Base-by-base conservation (phyloP, 257 asterid genomes). In the Haberlea rhodopensis region DNA sequence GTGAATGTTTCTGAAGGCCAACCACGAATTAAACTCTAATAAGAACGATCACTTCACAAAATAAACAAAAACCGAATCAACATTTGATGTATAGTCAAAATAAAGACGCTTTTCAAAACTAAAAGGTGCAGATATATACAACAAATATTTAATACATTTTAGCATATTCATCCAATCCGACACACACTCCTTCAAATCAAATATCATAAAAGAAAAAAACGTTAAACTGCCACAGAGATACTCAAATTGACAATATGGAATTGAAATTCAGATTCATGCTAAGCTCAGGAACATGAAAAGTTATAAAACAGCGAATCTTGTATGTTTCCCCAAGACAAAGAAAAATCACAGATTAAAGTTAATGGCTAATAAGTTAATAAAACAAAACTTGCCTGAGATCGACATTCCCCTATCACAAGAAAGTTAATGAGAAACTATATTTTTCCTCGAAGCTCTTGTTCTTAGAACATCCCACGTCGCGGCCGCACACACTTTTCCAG, bases 341-440 rank as follows among this genome's bases (percentile, higher is more conserved):
- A 67, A 10, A 26, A 43, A 15, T 10, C 7, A 5, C 46, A 19
- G 40, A 29, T 8, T 4, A 43, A 65, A 65, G 68, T 16, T 55
- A 63, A 53, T 23, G 8, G 13, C 46, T 0, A 49, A 53, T 9
- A 28, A 45, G 65, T 18, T 9, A 24, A 40, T 4, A 16, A 56
- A 56, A 26, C 26, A 63, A 34, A 56, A 69, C 81, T 66, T 60
- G 71, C 87, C 85, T 24, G 87, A 76, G 70, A 79, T 79, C 75
- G 83, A 69, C 80, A 77, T 72, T 66, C 73, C 77, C 65, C 53
- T 76, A 26, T 63, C 68, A 34, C 34, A 61, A 20, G 78, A 56
- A 57, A 11, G 6, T 29, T 67, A 16, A 53, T 48, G 51, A 31
- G 75, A 57, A 53, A 34, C 16, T 34, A 11, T 9, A 10, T 2